Base-by-base conservation (phyloP, 352 stramenopile genomes). In the Phytophthora vignae region DNA sequence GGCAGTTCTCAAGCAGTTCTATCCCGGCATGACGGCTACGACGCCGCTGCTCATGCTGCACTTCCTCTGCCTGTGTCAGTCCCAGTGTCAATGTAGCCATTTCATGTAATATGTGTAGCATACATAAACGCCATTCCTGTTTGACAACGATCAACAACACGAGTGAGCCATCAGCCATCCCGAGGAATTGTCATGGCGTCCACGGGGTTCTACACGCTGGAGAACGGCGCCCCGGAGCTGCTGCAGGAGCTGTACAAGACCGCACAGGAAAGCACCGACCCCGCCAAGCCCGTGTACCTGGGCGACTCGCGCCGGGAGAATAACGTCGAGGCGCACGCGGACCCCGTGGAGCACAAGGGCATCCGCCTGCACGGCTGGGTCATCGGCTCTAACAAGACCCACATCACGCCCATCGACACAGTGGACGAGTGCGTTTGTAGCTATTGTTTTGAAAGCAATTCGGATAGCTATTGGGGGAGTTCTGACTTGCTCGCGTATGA, bases 301-400 rank as follows among this genome's bases (percentile, higher is more conserved):
- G 83, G 85, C 25, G 83, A 90, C 63, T 87, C 79, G 29, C 73
- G 68, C 33, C 81, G 79, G 10, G 70, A 85, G 69, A 76, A 82
- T 22, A 55, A 60, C 38, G 54, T 81, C 31, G 73, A 84, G 54
- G 50, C 69, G n/a, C 62, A 85, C 38, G 83, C 85, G 49, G 78
- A 93, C 55, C 76, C 79, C 19, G 79, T 90, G 25, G 83, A 92
- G 73, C 84, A 90, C 78, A 88, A 91, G 57, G 87, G 85, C 21
- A 90, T 95, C 48, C 75, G 81, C 40, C 54, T 92, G 53, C 67
- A 81, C 27, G 71, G 76, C 58, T 95, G 88, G 85, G 52, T 91
- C 60, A 85, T 95, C 38, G 88, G 84, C 55, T 89, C 80, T 44
- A 92, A 93, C 53, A 95, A 95, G 75, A 93, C 83, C 25, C 88